A percentile compares a stretch with the other conserved stretches of the same genome.
Conservation (phyloP, 1,284 basidiomycete species). For the Papiliotrema terrestris region DNA sequence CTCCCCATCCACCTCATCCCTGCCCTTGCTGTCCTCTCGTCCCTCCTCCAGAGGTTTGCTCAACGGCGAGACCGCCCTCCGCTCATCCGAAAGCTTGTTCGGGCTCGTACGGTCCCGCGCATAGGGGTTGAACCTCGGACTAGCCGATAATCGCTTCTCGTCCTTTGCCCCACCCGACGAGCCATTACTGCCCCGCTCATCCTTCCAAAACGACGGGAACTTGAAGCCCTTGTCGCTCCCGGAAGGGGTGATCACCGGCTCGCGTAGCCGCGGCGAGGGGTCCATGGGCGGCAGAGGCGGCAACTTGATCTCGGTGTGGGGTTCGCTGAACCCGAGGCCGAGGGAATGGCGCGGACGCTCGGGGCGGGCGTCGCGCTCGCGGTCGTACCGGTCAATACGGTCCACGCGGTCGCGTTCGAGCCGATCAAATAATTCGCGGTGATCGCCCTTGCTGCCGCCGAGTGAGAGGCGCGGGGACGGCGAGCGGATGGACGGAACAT, state of each 20-base stretch:
- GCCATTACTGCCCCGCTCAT: not conserved
- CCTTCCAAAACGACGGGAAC: not conserved
- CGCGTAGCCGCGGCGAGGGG: not conserved
- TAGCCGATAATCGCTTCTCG: not conserved
- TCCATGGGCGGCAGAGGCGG: conserved; percentile 1
- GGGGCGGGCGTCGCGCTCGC: too few relatives aligned
- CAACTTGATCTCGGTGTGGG: not conserved
- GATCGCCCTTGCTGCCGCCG: not conserved
- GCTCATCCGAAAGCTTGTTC: not conserved
- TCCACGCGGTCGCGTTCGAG: too few relatives aligned
- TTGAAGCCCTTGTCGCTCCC: not conserved
- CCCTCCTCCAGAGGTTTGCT: not conserved
- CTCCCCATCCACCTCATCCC: not conserved
- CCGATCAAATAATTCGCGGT: too few relatives aligned
- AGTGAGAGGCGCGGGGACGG: not conserved
- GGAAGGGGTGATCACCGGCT: too few relatives aligned
- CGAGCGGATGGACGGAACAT: not conserved
- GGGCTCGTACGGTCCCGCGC: not conserved
- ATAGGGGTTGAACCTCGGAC: conserved; percentile 3
- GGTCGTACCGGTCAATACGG: too few relatives aligned
- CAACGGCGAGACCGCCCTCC: not conserved
- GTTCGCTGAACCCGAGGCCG: not conserved
- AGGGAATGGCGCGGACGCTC: not conserved
- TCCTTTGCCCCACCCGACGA: not conserved
- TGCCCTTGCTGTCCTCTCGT: not conserved